Evolutionary conservation across 2,329 filamentous ascomycete species (phyloP), one percentile per base, ranked within the genome.

Genomic region (Lecanosticta acicola): DNA sequence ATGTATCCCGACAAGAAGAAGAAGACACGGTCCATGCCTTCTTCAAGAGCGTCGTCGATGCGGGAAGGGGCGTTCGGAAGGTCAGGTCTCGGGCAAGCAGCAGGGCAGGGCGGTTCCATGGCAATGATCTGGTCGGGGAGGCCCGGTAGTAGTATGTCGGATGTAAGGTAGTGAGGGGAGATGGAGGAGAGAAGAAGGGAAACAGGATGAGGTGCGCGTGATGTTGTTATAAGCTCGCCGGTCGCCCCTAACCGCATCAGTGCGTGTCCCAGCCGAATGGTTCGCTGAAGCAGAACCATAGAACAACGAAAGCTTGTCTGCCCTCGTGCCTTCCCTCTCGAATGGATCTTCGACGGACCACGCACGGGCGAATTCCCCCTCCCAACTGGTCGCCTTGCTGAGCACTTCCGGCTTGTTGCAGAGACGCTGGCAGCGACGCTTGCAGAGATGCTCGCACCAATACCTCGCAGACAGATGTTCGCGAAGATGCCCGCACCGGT

Each of bases 181-280:
- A 29, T 5, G 11, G 11, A 29, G 24, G 5, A 11, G 11, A 29
- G 24, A 5, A 29, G 24, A 29, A 7, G 24, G 11, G 11, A 11
- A 29, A 29, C 7, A 29, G 24, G 11, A 29, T 29, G 34, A 19
- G 7, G 19, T 14, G 11, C 18, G 24, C 20, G 37, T 44, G 43
- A 45, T 20, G 43, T 45, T 35, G 36, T 19, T 29, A 39, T 45
- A 39, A 45, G 43, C 43, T 45, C 35, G n/a, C 35, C 36, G 35
- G 24, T 32, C n/a, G n/a, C 32, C 29, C 29, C 35, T 45, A 45
- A 33, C 43, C 36, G 34, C 16, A 45, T 39, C 35, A 16, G 16
- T 38, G 34, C n/a, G 36, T 16, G 36, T 20, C 39, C 45, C 45
- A 39, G 32, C 26, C 16, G 16, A 39, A 32, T 43, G 45, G 45